Conservation (phyloP, 148 eudicot species). For the Hydrangea macrophylla region DNA sequence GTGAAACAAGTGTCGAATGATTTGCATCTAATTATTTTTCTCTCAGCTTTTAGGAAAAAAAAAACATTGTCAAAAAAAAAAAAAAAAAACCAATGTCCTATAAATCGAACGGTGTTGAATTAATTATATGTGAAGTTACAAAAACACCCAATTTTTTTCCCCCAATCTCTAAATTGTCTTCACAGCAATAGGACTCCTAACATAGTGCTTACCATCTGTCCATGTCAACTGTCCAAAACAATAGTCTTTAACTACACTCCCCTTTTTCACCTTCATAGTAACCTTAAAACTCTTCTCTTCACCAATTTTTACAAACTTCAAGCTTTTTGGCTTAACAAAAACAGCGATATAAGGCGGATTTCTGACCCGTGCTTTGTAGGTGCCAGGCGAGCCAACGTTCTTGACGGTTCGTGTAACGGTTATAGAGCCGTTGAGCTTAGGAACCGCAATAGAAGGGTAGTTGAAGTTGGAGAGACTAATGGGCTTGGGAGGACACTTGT, state of each 20-base stretch:
- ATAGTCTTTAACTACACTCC: slow-evolving; percentile 38
- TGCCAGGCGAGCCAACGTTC: slow-evolving; percentile 67
- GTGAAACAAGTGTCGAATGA: neutral
- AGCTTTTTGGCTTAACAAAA: slow-evolving; percentile 33
- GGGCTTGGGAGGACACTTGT: slow-evolving; percentile 41
- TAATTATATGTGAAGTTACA: neutral
- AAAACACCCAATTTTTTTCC: too few species aligned
- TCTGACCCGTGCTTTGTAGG: slow-evolving; percentile 38
- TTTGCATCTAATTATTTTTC: neutral
- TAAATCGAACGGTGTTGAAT: neutral
- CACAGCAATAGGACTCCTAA: slow-evolving; percentile 81
- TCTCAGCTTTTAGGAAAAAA: neutral
- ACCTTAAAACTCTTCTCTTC: slow-evolving; percentile 54
- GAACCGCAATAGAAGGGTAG: slow-evolving; percentile 84
- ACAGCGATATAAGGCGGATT: slow-evolving; percentile 44
- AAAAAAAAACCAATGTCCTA: neutral
- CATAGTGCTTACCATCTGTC: slow-evolving; percentile 74
- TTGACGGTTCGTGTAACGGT: slow-evolving; percentile 57
- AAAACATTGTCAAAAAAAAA: neutral
- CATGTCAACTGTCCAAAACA: slow-evolving; percentile 73
- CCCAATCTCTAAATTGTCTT: slow-evolving; percentile 29
- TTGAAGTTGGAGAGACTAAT: slow-evolving; percentile 47
- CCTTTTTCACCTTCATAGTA: slow-evolving; percentile 29
- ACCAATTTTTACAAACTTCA: slow-evolving; percentile 47
- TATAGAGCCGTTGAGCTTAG: slow-evolving; percentile 46